phyloP scores from a whole-genome alignment of 2,329 filamentous ascomycete species.

The Dactylellina sp. region DNA sequence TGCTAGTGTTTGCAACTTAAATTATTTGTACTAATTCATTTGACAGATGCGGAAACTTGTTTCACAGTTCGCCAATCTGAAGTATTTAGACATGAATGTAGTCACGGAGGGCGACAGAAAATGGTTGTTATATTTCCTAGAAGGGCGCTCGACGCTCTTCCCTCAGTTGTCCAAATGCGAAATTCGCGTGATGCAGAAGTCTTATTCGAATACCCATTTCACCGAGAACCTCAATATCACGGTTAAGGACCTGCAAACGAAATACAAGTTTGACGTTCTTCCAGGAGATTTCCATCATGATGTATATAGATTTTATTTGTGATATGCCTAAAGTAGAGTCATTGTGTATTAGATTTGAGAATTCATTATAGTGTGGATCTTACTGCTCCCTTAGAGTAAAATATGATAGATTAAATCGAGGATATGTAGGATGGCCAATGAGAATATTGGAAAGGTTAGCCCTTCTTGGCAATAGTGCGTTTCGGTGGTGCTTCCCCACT shows the following conservation, averaged over 20 bases:
- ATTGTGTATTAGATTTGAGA: no score
- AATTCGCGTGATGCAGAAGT: not conserved
- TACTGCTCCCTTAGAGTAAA: no score
- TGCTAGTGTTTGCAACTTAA: not conserved
- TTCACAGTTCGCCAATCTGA: not conserved
- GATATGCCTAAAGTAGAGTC: no score
- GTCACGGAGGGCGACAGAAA: not conserved
- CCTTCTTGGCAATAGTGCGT: no score
- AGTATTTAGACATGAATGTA: not conserved
- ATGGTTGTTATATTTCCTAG: constrained; percentile 1
- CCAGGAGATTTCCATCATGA: no score
- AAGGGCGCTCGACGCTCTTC: not conserved
- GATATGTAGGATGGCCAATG: no score
- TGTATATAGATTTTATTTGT: no score
- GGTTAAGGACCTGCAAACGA: not conserved
- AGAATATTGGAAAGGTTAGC: no score
- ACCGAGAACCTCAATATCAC: not conserved
- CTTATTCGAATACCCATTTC: not conserved
- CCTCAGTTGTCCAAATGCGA: not conserved
- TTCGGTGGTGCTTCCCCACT: no score
- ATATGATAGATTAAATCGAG: no score
- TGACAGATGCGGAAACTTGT: not conserved
- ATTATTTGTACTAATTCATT: not conserved
- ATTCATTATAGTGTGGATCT: no score
- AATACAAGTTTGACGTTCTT: not conserved